Evolutionary conservation across 371 early-diverging fungal species (phyloP).

Genomic region (Synchytrium microbalum): DNA sequence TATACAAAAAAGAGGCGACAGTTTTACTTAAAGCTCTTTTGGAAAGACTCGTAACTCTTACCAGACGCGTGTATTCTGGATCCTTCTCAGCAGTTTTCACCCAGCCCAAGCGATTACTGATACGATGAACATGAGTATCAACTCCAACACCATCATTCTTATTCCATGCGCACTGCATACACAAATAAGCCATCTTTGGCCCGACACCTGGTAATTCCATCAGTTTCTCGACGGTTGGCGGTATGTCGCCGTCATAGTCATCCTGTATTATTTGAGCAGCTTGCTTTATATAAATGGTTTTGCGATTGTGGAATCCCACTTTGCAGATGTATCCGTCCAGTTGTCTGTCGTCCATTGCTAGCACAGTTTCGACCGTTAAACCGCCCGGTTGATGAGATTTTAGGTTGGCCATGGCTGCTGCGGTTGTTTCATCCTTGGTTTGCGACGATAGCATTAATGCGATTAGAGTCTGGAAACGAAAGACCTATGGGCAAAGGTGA

Average conservation of each 20-base stretch:
- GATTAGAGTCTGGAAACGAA: conserved; percentile 83
- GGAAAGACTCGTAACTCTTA: conserved; percentile 16
- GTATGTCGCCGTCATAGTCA: conserved; percentile 76
- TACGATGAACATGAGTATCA: conserved; percentile 98
- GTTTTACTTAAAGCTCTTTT: not conserved
- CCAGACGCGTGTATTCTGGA: conserved; percentile 78
- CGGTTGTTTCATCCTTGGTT: conserved; percentile 90
- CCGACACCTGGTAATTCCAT: conserved; percentile 91
- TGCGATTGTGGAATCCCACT: conserved; percentile 89
- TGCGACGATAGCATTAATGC: conserved; percentile 91
- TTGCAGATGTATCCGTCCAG: conserved; percentile 65
- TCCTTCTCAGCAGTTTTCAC: conserved; percentile 52
- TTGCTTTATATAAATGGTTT: conserved; percentile 67
- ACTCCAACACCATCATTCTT: conserved; percentile 92
- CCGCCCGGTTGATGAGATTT: conserved; percentile 59
- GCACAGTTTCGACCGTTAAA: conserved; percentile 34
- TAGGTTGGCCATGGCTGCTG: conserved; percentile 62
- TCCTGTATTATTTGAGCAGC: conserved; percentile 66
- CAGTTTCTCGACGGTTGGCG: conserved; percentile 69
- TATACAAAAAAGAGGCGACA: not conserved
- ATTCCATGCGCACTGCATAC: conserved; percentile 82
- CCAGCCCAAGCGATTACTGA: conserved; percentile 87
- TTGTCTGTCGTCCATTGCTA: conserved; percentile 28
- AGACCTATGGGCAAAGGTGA: conserved; percentile 33
- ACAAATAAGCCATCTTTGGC: conserved; percentile 91